Evolutionary conservation across 1,284 basidiomycete species (phyloP).

Genomic region (Prillingera fragicola): DNA sequence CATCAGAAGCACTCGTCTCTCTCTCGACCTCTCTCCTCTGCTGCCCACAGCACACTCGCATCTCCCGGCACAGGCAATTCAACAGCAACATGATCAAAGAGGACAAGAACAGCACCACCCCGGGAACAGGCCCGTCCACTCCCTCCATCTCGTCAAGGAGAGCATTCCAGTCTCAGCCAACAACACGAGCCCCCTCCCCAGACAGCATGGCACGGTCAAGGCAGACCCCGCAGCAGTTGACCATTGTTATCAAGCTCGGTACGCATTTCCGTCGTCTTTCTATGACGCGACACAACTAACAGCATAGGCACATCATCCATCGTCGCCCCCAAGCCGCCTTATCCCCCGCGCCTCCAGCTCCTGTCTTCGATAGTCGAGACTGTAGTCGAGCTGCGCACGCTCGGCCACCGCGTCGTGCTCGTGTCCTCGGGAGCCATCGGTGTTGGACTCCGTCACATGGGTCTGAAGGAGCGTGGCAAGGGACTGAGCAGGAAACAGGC

Average conservation of each 20-base stretch:
- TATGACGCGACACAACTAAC: not conserved
- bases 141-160: too few relatives aligned
- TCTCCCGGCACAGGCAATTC: too few relatives aligned
- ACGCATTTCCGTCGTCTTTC: not conserved
- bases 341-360: slow-evolving; percentile 78
- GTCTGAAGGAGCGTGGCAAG: slow-evolving; percentile 71
- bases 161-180: too few relatives aligned
- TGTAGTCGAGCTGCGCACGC: slow-evolving; percentile 66
- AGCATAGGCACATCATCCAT: slow-evolving; percentile 81
- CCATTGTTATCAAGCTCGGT: slow-evolving; percentile 85
- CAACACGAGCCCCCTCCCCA: too few relatives aligned
- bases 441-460: slow-evolving; percentile 88
- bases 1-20: too few relatives aligned
- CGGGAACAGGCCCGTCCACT: too few relatives aligned
- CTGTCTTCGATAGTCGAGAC: slow-evolving; percentile 90
- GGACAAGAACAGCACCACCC: too few relatives aligned
- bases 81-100: too few relatives aligned
- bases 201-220: too few relatives aligned
- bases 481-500: slow-evolving; percentile 90
- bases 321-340: slow-evolving; percentile 78
- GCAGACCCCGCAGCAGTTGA: slow-evolving; percentile 45
- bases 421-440: slow-evolving; percentile 96
- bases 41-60: too few relatives aligned
- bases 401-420: slow-evolving; percentile 89
- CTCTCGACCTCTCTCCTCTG: too few relatives aligned